phyloP scores from a whole-genome alignment of 208 protist genomes.

The Trypanosoma melophagium region DNA sequence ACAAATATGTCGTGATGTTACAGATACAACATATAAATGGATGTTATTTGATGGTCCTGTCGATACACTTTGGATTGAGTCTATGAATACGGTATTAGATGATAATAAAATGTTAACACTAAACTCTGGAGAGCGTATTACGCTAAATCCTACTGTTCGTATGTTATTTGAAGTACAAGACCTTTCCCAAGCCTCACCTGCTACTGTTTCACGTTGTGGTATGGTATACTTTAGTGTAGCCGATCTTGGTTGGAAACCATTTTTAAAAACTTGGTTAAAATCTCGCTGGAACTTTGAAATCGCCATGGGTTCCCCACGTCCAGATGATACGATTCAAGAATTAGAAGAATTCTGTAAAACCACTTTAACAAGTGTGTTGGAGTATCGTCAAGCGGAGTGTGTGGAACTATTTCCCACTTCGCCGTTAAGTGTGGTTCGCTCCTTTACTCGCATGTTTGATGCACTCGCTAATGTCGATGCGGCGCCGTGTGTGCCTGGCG shows the following conservation, averaged over 20 bases:
- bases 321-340: conserved; percentile 85
- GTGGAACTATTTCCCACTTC: conserved; percentile 90
- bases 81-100: conserved; percentile 99
- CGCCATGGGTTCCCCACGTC: conserved; percentile 86
- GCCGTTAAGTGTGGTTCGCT: conserved; percentile 86
- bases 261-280: conserved; percentile 93
- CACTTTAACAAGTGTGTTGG: conserved; percentile 77
- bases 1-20: conserved; percentile 90
- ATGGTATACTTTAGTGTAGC: conserved; percentile 97
- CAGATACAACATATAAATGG: conserved; percentile 95
- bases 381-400: conserved; percentile 82
- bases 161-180: conserved; percentile 99
- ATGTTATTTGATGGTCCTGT: conserved; percentile 98
- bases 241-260: conserved; percentile 95
- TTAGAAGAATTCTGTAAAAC: conserved; percentile 85
- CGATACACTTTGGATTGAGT: conserved; percentile 99
- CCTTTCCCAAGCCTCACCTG: conserved; percentile 96
- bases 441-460: conserved; percentile 95
- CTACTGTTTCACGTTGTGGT: conserved; percentile 98
- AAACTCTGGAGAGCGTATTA: conserved; percentile 98
- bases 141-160: conserved; percentile 93
- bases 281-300: conserved; percentile 84
- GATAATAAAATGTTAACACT: conserved; percentile 99
- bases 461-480: conserved; percentile 90
- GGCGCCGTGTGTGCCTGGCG: conserved; percentile 61